These are phyloP conservation scores for Fusarium liriodendri DNA, from an alignment of 2,329 filamentous ascomycete genomes.

Conservation along the genomic window DNA sequence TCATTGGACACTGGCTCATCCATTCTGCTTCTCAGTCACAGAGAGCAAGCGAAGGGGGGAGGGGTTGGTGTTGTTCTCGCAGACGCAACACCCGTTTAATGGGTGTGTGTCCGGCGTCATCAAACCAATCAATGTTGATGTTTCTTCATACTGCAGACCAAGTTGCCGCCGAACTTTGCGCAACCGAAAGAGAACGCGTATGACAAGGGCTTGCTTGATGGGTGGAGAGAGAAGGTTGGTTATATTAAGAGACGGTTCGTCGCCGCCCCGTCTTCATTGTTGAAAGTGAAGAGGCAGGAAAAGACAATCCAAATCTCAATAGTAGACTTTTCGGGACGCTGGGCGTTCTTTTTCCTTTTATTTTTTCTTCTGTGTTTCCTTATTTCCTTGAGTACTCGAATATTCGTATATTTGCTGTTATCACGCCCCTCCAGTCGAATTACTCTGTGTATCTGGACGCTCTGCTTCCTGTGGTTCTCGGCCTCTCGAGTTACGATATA, in stretches of 20 bases:
- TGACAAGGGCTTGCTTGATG: slow-evolving; percentile 4
- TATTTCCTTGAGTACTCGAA: slow-evolving; percentile 35
- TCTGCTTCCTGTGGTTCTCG: slow-evolving; percentile 20
- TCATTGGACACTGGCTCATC: slow-evolving; percentile 27
- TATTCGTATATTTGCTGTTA: slow-evolving; percentile 22
- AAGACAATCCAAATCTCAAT: slow-evolving; percentile 31
- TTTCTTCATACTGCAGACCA: not conserved
- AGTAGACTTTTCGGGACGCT: slow-evolving; percentile 32
- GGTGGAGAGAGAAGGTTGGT: slow-evolving; percentile 22
- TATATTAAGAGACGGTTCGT: slow-evolving; percentile 43
- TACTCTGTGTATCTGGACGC: slow-evolving; percentile 9
- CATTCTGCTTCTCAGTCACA: slow-evolving; percentile 32
- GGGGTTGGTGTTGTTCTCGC: slow-evolving; percentile 33
- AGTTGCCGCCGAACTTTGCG: slow-evolving; percentile 24
- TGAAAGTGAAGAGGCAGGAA: slow-evolving; percentile 32
- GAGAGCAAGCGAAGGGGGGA: slow-evolving; percentile 8
- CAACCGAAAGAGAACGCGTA: slow-evolving; percentile 10
- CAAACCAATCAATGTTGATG: slow-evolving; percentile 1
- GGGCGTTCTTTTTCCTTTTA: slow-evolving; percentile 31
- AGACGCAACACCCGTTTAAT: slow-evolving; percentile 4
- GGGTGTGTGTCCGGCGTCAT: not conserved
- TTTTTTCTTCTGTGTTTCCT: slow-evolving; percentile 39
- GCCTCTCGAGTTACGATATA: slow-evolving; percentile 26
- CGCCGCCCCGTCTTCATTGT: slow-evolving; percentile 11
- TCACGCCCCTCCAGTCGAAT: slow-evolving; percentile 5